These are phyloP conservation scores for Metschnikowia matae DNA, from an alignment of 805 yeast genomes.

Conservation along the genomic window DNA sequence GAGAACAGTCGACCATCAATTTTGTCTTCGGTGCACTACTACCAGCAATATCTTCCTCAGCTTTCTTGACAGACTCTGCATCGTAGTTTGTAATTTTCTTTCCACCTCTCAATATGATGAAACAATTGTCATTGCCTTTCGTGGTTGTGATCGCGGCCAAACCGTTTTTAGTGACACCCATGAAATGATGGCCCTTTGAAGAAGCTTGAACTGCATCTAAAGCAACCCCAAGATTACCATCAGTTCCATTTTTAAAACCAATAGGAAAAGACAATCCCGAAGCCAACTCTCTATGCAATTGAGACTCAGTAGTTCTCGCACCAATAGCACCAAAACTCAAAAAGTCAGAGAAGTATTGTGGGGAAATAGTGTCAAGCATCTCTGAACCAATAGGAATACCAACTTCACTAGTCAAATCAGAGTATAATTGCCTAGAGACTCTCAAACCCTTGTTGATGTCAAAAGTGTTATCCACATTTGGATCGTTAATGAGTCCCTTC, in stretches of 20 bases:
- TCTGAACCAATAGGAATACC: constrained; percentile 84
- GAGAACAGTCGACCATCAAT: constrained; percentile 88
- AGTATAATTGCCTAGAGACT: constrained; percentile 82
- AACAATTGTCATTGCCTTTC: constrained; percentile 86
- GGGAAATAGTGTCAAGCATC: constrained; percentile 96
- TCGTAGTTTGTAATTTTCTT: constrained; percentile 90
- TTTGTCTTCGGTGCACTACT: constrained; percentile 60
- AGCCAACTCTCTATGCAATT: constrained; percentile 93
- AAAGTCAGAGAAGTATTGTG: constrained; percentile 89
- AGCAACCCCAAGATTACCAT: constrained; percentile 91
- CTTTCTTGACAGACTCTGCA: constrained; percentile 60
- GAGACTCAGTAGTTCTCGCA: constrained; percentile 98
- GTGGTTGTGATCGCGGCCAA: constrained; percentile 94
- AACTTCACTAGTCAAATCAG: constrained; percentile 71
- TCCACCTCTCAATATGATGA: constrained; percentile 94
- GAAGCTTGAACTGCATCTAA: constrained; percentile 93
- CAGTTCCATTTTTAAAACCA: constrained; percentile 98
- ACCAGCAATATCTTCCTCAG: constrained; percentile 43
- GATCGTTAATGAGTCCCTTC: constrained; percentile 97
- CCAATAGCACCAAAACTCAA: constrained; percentile 98
- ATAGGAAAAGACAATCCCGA: constrained; percentile 97
- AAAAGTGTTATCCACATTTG: constrained; percentile 90
- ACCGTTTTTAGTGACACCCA: constrained; percentile 94
- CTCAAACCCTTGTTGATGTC: constrained; percentile 92
- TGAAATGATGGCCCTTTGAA: constrained; percentile 87